These are phyloP conservation scores for Metschnikowia matae DNA, from an alignment of 805 yeast genomes.

Conservation along the genomic window DNA sequence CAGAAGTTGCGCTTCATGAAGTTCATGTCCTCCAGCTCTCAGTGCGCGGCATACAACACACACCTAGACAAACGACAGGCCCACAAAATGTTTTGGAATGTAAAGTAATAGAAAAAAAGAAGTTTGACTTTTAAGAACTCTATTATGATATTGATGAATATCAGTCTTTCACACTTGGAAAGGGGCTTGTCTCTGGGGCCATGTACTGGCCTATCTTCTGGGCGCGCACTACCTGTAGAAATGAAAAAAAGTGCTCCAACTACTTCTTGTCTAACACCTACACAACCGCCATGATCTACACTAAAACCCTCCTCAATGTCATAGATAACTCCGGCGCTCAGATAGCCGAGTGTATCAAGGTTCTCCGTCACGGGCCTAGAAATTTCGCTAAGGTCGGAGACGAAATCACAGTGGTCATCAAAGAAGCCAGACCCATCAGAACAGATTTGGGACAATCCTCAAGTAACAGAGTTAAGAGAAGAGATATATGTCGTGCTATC, in stretches of 20 bases:
- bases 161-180: neutral
- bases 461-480: constrained; percentile 81
- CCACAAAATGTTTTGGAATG: neutral
- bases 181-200: neutral
- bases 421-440: constrained; percentile 77
- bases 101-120: no score
- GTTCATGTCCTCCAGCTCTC: neutral
- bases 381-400: constrained; percentile 86
- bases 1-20: neutral
- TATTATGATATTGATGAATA: neutral
- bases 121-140: no score
- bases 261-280: neutral
- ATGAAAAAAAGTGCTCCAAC: neutral
- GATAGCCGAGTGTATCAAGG: constrained; percentile 93
- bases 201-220: neutral
- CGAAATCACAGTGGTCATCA: constrained; percentile 89
- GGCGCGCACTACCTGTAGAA: constrained; percentile 3
- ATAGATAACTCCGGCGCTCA: constrained; percentile 96
- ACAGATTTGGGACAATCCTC: constrained; percentile 70
- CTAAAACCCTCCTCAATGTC: constrained; percentile 82
- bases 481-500: constrained; percentile 94
- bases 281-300: constrained; percentile 62
- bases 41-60: neutral
- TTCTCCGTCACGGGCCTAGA: constrained; percentile 80
- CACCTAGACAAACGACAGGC: neutral